Evolutionary conservation across 2,329 filamentous ascomycete species (phyloP), one percentile per base, ranked within the genome.

Genomic region (Cercospora beticola): DNA sequence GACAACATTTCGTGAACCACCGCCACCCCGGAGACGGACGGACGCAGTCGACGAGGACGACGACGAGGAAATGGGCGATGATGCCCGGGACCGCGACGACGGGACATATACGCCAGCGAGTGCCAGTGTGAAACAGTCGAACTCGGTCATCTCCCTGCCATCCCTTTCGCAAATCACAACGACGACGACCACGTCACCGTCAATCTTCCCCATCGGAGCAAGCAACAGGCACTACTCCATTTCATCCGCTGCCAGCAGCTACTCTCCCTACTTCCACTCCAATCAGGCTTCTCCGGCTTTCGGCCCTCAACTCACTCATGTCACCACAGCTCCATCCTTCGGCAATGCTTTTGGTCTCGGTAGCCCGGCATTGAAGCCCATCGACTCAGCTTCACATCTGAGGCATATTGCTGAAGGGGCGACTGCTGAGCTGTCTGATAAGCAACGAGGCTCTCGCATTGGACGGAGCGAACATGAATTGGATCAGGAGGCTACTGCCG

Each of bases 401-500:
- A 66, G 74, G n/a, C 72, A 76, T 46, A 73, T 76, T 46, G 74
- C 74, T 7, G 75, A 76, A 65, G 68, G 70, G n/a, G 73, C 72
- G 0, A 72, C 62, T n/a, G 72, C 74, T 33, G 74, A 75, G 54
- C 64, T 76, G 33, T 67, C 70, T 9, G 74, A 76, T 16, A 71
- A 74, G 62, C 72, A 70, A n/a, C 71, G 72, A 26, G 64, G 67
- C 9, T 31, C 61, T 28, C 72, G 73, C 28, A 54, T 23, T 10
- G 67, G 65, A 4, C 69, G 74, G 21, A 76, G 70, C 23, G 75
- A 78, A 56, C 70, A 78, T 58, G 74, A 81, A 74, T 78, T 82
- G 31, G 83, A 85, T 54, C 90, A 93, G 69, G 92, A 95, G 78
- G 94, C 93, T 0, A 95, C 93, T 7, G 90, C 92, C 12, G 94